phyloP scores from a whole-genome alignment of 75 land plant species.

The Picea glauca region DNA sequence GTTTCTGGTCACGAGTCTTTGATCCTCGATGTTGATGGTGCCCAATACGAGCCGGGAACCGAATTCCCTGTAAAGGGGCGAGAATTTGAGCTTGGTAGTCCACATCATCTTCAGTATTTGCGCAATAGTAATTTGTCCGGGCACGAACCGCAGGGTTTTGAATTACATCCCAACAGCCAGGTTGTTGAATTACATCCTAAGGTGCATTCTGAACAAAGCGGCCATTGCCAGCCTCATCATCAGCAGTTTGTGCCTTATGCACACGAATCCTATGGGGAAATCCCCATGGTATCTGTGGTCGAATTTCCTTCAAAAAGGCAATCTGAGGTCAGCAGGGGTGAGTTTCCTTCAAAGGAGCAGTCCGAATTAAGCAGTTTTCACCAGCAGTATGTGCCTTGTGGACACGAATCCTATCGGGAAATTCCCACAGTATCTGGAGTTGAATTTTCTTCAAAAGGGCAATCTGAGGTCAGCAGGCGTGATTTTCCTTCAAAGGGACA shows the following conservation, averaged over 20 bases:
- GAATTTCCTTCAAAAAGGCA: conserved; percentile 5
- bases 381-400: not conserved
- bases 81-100: too few relatives aligned
- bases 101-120: not conserved
- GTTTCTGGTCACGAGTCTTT: too few relatives aligned
- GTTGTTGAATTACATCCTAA: not conserved
- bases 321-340: not conserved
- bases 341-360: not conserved
- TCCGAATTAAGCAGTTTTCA: not conserved
- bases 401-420: not conserved
- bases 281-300: not conserved
- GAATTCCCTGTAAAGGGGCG: too few relatives aligned
- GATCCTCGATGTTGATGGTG: too few relatives aligned
- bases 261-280: not conserved
- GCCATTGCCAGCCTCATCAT: not conserved
- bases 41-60: too few relatives aligned
- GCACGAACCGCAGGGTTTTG: not conserved
- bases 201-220: not conserved
- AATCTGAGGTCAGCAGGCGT: not conserved
- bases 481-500: not conserved
- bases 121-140: not conserved
- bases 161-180: not conserved
- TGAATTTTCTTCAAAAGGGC: conserved; percentile 2
- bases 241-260: not conserved
- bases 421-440: not conserved